Percentiles rank a stretch among this genome's conserved stretches.
phyloP scores from a whole-genome alignment of 176 grass and related monocot genomes.

The Chloris gayana region DNA sequence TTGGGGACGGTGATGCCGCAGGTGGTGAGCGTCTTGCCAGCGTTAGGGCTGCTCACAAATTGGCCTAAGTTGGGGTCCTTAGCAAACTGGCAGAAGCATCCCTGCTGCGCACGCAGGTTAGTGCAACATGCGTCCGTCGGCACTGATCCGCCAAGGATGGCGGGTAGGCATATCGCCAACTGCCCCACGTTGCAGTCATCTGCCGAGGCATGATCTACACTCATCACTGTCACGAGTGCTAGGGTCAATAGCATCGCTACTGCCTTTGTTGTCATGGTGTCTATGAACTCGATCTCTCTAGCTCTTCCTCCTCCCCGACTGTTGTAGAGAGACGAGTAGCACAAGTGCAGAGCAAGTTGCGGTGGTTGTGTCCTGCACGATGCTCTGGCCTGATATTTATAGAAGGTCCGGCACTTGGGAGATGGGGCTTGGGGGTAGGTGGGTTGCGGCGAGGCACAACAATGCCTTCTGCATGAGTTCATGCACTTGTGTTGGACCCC shows the following conservation, averaged over 20 bases:
- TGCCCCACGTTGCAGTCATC: conserved; percentile 21
- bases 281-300: not conserved
- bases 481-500: no score
- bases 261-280: not conserved
- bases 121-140: conserved; percentile 39
- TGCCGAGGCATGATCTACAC: not conserved
- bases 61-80: conserved; percentile 18
- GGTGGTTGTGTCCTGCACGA: not conserved
- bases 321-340: no score
- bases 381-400: not conserved
- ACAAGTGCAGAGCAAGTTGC: not conserved
- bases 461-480: no score
- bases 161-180: conserved; percentile 36
- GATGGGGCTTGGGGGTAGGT: no score
- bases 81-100: conserved; percentile 52
- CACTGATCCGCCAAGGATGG: not conserved
- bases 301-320: not conserved
- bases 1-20: conserved; percentile 38
- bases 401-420: not conserved
- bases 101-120: conserved; percentile 31
- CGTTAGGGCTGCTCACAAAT: conserved; percentile 39
- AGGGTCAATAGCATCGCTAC: not conserved
- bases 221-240: not conserved
- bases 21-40: not conserved
- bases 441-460: no score